Percentiles rank a stretch among this genome's conserved stretches.
Conservation (phyloP, 768 basidiomycete genomes). For the Xerocomus brunneocitrinus region DNA sequence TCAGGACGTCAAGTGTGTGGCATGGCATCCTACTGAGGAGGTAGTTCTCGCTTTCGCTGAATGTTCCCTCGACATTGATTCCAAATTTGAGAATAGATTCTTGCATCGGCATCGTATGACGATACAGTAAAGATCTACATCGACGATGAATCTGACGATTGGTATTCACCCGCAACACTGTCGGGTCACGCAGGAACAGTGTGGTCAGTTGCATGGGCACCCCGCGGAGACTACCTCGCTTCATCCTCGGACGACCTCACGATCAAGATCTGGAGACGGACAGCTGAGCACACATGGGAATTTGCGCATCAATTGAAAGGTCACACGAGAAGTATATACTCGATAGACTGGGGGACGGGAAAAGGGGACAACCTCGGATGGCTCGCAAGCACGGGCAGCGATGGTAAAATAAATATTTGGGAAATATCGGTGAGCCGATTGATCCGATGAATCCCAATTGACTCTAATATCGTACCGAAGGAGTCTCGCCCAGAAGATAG, state of each 20-base stretch:
- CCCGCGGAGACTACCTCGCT: slow-evolving; percentile 75
- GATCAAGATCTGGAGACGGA: slow-evolving; percentile 79
- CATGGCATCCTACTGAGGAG: slow-evolving; percentile 96
- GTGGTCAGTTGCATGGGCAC: slow-evolving; percentile 84
- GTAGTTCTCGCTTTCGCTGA: slow-evolving; percentile 36
- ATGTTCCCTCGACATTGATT: slow-evolving; percentile 5
- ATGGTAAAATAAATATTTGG: slow-evolving; percentile 82
- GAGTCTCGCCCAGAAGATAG: slow-evolving; percentile 11
- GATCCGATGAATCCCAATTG: background rate
- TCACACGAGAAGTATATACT: slow-evolving; percentile 76
- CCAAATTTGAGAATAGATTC: slow-evolving; percentile 53
- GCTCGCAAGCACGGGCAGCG: slow-evolving; percentile 81
- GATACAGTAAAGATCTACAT: slow-evolving; percentile 91
- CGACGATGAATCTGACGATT: slow-evolving; percentile 92
- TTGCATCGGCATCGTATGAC: slow-evolving; percentile 96
- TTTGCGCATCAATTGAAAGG: slow-evolving; percentile 54
- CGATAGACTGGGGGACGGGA: slow-evolving; percentile 65
- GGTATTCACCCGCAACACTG: slow-evolving; percentile 83
- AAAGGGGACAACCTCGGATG: slow-evolving; percentile 56
- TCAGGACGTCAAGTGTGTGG: slow-evolving; percentile 93
- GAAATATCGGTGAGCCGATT: slow-evolving; percentile 52
- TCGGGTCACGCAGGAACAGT: slow-evolving; percentile 84
- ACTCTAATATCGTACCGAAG: slow-evolving; percentile 10
- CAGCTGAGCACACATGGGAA: slow-evolving; percentile 58
- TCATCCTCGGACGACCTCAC: slow-evolving; percentile 83